These are phyloP conservation scores for Meripilus lineatus DNA, from an alignment of 1,284 basidiomycete genomes.

Conservation along the genomic window DNA sequence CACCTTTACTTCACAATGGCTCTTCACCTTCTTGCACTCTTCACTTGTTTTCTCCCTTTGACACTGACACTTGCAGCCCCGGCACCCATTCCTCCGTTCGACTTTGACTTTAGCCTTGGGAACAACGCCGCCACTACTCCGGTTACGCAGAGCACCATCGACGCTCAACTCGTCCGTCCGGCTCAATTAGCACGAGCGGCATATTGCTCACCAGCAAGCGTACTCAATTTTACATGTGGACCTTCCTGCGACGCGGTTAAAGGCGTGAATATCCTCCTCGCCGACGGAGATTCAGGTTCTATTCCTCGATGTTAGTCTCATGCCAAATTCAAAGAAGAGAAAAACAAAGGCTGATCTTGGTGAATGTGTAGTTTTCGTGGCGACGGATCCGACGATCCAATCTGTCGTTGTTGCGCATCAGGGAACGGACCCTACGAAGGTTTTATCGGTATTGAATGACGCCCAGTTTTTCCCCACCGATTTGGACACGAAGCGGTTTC, in stretches of 20 bases:
- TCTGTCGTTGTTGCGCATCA: constrained; percentile 45
- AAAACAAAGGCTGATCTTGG: neutral
- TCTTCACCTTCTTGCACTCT: no score
- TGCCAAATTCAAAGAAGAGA: neutral
- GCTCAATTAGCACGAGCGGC: neutral
- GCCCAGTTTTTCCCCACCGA: constrained; percentile 30
- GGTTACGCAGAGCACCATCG: neutral
- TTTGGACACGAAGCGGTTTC: constrained; percentile 37
- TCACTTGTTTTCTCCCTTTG: no score
- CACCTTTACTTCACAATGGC: no score
- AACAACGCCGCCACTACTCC: no score
- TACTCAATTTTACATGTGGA: neutral
- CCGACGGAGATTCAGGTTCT: constrained; percentile 34
- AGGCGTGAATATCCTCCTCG: constrained; percentile 28
- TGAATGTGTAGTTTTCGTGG: constrained; percentile 33
- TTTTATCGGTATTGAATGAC: constrained; percentile 43
- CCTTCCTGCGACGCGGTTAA: constrained; percentile 26
- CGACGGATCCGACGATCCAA: constrained; percentile 33
- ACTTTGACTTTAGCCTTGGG: no score
- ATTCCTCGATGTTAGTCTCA: constrained; percentile 30
- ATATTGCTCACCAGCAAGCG: neutral
- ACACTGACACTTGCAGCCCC: no score
- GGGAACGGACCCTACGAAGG: constrained; percentile 36
- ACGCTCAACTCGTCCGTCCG: neutral
- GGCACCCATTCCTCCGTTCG: no score